Evolutionary conservation across 495 filamentous ascomycete genomes (phyloP).

Genomic region (Neurospora sp.): DNA sequence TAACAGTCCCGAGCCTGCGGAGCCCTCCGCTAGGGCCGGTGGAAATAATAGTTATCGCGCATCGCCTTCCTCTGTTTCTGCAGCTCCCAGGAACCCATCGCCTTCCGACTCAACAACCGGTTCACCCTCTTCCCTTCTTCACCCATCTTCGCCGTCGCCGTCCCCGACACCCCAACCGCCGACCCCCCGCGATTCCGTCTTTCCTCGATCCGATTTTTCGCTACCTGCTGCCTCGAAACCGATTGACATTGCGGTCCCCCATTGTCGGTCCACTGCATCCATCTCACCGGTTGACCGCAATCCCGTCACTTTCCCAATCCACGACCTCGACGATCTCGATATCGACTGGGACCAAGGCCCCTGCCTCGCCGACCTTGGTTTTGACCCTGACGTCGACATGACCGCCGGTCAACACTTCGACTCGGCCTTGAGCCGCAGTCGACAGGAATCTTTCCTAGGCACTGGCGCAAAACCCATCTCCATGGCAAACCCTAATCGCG

Average conservation of each 20-base stretch:
- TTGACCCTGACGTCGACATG: conserved; percentile 44
- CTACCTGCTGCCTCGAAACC: conserved; percentile 22
- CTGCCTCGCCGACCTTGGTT: conserved; percentile 8
- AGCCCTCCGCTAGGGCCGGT: conserved; percentile 16
- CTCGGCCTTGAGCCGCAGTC: conserved; percentile 41
- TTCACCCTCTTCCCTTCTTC: conserved; percentile 25
- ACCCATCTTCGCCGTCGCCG: conserved; percentile 25
- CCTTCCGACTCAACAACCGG: conserved; percentile 2
- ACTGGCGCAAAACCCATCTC: conserved; percentile 80
- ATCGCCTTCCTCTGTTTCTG: conserved; percentile 15
- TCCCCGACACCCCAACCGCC: conserved; percentile 31
- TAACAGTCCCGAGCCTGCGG: conserved; percentile 15
- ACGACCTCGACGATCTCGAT: conserved; percentile 25
- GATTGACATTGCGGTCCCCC: conserved; percentile 17
- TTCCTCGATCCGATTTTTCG: conserved; percentile 25
- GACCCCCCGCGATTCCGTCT: conserved; percentile 24
- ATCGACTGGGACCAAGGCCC: conserved; percentile 14
- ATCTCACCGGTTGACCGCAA: conserved; percentile 16
- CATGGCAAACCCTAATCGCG: conserved; percentile 64
- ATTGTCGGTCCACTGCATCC: conserved; percentile 14
- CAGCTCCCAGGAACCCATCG: neutral
- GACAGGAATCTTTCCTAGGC: conserved; percentile 69
- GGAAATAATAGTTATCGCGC: conserved; percentile 25
- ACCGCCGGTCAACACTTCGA: conserved; percentile 51
- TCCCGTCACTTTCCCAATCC: conserved; percentile 11